Evolutionary conservation across 2,329 filamentous ascomycete species (phyloP).

Genomic region (Penicillium sp.): DNA sequence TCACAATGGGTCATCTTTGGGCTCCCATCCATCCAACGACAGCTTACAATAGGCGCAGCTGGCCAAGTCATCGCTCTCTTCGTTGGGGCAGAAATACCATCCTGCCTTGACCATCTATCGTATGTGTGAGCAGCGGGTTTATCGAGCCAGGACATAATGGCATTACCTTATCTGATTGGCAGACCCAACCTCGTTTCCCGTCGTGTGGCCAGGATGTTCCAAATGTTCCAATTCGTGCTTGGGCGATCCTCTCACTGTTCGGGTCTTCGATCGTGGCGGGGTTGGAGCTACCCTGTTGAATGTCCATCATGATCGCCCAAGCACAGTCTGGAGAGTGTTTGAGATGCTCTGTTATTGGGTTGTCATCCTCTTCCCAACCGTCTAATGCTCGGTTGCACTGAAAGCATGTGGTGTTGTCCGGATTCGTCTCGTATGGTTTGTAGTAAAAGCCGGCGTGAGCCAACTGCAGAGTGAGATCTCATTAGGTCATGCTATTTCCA

Average conservation of each 20-base stretch:
- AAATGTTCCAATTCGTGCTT: conserved; percentile 83
- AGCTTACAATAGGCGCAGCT: conserved; percentile 90
- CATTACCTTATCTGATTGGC: conserved; percentile 80
- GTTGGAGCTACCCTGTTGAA: conserved; percentile 49
- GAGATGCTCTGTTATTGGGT: conserved; percentile 81
- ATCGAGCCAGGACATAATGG: conserved; percentile 4
- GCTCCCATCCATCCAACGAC: conserved; percentile 92
- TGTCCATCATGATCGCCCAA: conserved; percentile 78
- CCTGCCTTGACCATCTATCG: conserved; percentile 81
- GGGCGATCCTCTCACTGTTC: conserved; percentile 68
- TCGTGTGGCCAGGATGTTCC: conserved; percentile 87
- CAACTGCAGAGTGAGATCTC: conserved; percentile 59
- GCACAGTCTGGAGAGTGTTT: conserved; percentile 81
- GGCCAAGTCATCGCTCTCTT: conserved; percentile 83
- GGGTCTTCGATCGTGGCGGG: conserved; percentile 70
- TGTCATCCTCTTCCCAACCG: conserved; percentile 88
- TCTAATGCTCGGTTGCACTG: conserved; percentile 81
- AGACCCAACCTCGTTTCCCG: conserved; percentile 82
- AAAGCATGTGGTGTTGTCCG: conserved; percentile 90
- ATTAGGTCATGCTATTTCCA: conserved; percentile 6
- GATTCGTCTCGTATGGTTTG: conserved; percentile 71
- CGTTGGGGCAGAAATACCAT: conserved; percentile 88
- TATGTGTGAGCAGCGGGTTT: conserved; percentile 17
- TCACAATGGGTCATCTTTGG: conserved; percentile 83
- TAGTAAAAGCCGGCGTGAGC: conserved; percentile 92